These are phyloP conservation scores for Fusarium nanum DNA, from an alignment of 2,329 filamentous ascomycete genomes.

Conservation along the genomic window DNA sequence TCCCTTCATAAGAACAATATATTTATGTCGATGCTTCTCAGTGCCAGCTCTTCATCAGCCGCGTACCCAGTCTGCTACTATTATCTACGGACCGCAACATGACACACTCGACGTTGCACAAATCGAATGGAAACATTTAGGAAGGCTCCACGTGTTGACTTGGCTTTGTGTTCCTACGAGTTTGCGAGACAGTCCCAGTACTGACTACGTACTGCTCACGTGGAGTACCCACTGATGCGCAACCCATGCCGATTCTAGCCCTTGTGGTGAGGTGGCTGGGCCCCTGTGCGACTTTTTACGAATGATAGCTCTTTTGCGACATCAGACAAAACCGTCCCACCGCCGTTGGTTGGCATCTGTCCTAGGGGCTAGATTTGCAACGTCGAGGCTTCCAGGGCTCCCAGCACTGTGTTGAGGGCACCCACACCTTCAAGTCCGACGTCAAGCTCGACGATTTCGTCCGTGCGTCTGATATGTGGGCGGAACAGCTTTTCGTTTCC, in stretches of 20 bases:
- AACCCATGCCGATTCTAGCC: slow-evolving; percentile 45
- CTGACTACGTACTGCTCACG: slow-evolving; percentile 42
- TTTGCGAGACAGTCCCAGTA: slow-evolving; percentile 45
- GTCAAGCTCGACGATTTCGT: slow-evolving; percentile 37
- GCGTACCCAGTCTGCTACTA: slow-evolving; percentile 23
- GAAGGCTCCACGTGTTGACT: slow-evolving; percentile 47
- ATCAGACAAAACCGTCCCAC: slow-evolving; percentile 40
- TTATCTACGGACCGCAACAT: slow-evolving; percentile 21
- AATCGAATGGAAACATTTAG: slow-evolving; percentile 42
- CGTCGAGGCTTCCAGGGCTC: slow-evolving; percentile 29
- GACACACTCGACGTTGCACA: slow-evolving; percentile 41
- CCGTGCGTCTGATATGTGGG: slow-evolving; percentile 38
- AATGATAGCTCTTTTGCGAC: slow-evolving; percentile 41
- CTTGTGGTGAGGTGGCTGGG: slow-evolving; percentile 43
- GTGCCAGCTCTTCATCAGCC: slow-evolving; percentile 1
- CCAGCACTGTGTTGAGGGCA: slow-evolving; percentile 36
- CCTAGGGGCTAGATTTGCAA: slow-evolving; percentile 22
- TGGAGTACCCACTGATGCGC: slow-evolving; percentile 50
- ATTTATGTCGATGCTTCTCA: slow-evolving; percentile 13
- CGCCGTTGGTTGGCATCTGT: slow-evolving; percentile 27
- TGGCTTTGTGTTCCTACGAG: slow-evolving; percentile 41
- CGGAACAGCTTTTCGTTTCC: slow-evolving; percentile 42
- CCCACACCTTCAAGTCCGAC: slow-evolving; percentile 36
- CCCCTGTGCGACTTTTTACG: slow-evolving; percentile 39
- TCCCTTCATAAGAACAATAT: neutral